These are phyloP conservation scores for Sporothrix globosa DNA, from an alignment of 2,329 filamentous ascomycete species.

Conservation along the genomic window DNA sequence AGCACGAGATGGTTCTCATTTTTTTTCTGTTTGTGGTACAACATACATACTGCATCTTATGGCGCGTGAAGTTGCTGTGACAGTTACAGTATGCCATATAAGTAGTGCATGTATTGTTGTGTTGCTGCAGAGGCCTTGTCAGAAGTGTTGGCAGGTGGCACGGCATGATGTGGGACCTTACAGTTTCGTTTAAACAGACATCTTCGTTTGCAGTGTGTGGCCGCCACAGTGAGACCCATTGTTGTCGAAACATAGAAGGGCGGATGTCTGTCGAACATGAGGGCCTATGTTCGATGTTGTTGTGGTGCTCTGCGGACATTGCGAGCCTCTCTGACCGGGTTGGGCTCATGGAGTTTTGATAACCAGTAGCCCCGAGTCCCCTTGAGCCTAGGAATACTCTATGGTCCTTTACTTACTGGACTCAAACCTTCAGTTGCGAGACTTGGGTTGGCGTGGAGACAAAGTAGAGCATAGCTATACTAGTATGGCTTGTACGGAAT, in stretches of 20 bases:
- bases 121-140: slow-evolving; percentile 4
- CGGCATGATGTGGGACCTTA: neutral
- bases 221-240: neutral
- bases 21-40: neutral
- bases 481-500: neutral
- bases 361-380: too few relatives aligned
- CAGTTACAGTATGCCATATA: too few relatives aligned
- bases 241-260: neutral
- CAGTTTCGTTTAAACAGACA: neutral
- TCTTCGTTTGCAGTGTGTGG: neutral
- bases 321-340: too few relatives aligned
- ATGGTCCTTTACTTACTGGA: neutral
- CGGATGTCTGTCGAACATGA: neutral
- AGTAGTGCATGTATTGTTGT: too few relatives aligned
- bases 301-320: too few relatives aligned
- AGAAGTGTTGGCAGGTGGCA: slow-evolving; percentile 19
- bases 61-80: neutral
- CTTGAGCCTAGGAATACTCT: too few relatives aligned
- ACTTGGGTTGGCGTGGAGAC: neutral
- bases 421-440: neutral
- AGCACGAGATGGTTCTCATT: too few relatives aligned
- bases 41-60: neutral
- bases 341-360: neutral
- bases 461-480: neutral
- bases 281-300: too few relatives aligned